Base-by-base conservation (phyloP, 139 green algal species). In the Chlamydomonas asymmetrica region DNA sequence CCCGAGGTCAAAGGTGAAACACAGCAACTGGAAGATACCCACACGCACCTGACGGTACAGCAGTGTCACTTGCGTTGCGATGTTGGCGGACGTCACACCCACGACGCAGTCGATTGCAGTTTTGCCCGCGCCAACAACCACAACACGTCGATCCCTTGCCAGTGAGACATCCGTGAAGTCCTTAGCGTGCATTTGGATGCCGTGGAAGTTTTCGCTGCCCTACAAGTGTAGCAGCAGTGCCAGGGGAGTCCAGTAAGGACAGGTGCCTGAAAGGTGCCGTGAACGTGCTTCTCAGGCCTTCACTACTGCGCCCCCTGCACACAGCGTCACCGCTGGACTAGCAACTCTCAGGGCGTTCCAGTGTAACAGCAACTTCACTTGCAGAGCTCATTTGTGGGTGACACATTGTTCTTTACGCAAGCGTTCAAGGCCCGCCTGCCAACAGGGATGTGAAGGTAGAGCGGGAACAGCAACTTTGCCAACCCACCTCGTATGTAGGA, bases 111-210 rank as follows among this genome's bases (percentile, higher is more conserved):
- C 78, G 48, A 80, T 23, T 0, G 66, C 78, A 1, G 66, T 77
- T 49, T 79, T 79, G 59, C 78, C 78, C 4, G 63, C 65, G 1
- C 78, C 71, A 45, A 80, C 78, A 5, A 84, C 54, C 23, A 80
- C 57, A n/a, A 84, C 78, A 16, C 52, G 62, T 38, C 48, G 50
- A 16, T 70, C 69, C 5, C 43, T 66, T 5, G 60, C 63, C 20
- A 73, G 29, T 4, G 50, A 45, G 20, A 68, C 31, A 63, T 79
- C 63, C 31, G 39, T 48, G 48, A 73, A 79, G 73, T 74, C 63
- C 54, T 74, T 74, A 39, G 63, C 64, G 74, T 74, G 64, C 39
- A 74, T 45, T 40, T 67, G 57, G 32, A 80, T 66, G 25, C 74
- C 74, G 29, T 52, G 41, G 31, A 66, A 74, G 5, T 35, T 27